Percentiles rank a stretch among this genome's conserved stretches.
phyloP scores from a whole-genome alignment of 2,329 filamentous ascomycete species.

The Byssochlamys sp. region DNA sequence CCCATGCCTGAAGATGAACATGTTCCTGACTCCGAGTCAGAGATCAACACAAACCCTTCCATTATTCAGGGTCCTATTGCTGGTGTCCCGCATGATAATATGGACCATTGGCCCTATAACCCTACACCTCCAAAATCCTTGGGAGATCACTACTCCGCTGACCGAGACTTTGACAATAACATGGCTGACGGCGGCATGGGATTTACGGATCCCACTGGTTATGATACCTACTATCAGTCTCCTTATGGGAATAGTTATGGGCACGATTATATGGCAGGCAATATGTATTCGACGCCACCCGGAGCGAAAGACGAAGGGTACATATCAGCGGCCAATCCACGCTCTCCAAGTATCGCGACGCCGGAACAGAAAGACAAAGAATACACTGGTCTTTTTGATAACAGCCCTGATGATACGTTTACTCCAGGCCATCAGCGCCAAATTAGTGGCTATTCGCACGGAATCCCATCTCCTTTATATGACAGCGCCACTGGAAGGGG shows the following conservation, averaged over 20 bases:
- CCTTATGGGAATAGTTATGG: conserved; percentile 22
- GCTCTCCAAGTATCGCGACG: conserved; percentile 40
- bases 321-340: conserved; percentile 62
- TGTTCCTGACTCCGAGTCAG: conserved; percentile 43
- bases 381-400: conserved; percentile 44
- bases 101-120: conserved; percentile 48
- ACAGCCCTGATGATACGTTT: conserved; percentile 55
- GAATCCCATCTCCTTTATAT: conserved; percentile 79
- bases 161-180: conserved; percentile 2
- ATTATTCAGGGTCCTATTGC: conserved; percentile 66
- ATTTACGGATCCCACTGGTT: not conserved
- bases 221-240: conserved; percentile 48
- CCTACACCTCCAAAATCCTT: conserved; percentile 44
- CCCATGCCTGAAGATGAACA: conserved; percentile 72
- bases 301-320: conserved; percentile 79
- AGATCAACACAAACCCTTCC: conserved; percentile 76
- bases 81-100: conserved; percentile 40
- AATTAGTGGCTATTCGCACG: conserved; percentile 81
- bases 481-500: conserved; percentile 79
- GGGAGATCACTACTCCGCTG: conserved; percentile 22
- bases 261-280: conserved; percentile 25
- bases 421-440: conserved; percentile 52
- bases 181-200: conserved; percentile 1
- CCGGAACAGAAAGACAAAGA: conserved; percentile 38
- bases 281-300: conserved; percentile 43